Conservation (phyloP, 148 eudicot genomes). For the Talinum fruticosum region DNA sequence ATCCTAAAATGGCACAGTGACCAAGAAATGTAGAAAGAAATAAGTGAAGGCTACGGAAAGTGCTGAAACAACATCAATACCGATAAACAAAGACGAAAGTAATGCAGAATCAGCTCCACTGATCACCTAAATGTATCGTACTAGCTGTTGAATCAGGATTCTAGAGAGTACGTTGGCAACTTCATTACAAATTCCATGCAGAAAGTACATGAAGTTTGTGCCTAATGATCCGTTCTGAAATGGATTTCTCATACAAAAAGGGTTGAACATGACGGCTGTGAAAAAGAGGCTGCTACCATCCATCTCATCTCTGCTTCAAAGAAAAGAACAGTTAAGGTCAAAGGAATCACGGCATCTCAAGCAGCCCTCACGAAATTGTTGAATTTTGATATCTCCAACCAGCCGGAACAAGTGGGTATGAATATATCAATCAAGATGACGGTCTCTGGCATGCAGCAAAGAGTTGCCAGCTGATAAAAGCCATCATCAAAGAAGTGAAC, state of each 20-base stretch:
- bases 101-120: not conserved
- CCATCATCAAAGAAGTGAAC: constrained; percentile 73
- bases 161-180: not conserved
- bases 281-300: not conserved
- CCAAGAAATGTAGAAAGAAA: too few relatives aligned
- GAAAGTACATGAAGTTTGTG: not conserved
- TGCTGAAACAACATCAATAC: too few relatives aligned
- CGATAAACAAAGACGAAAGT: not conserved
- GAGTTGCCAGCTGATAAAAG: constrained; percentile 92
- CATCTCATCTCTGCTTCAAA: not conserved
- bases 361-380: constrained; percentile 4
- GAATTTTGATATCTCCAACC: not conserved
- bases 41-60: too few relatives aligned
- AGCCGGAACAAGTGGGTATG: constrained; percentile 6
- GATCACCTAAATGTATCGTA: not conserved
- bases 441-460: constrained; percentile 88
- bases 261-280: not conserved
- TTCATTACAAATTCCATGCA: not conserved
- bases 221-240: not conserved
- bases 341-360: not conserved
- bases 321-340: not conserved
- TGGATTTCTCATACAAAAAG: constrained; percentile 4
- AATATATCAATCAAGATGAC: constrained; percentile 32
- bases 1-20: too few relatives aligned
- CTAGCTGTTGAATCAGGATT: not conserved